Conservation (phyloP, 1,139 yeast genomes). For the Lodderomyces margitis region DNA sequence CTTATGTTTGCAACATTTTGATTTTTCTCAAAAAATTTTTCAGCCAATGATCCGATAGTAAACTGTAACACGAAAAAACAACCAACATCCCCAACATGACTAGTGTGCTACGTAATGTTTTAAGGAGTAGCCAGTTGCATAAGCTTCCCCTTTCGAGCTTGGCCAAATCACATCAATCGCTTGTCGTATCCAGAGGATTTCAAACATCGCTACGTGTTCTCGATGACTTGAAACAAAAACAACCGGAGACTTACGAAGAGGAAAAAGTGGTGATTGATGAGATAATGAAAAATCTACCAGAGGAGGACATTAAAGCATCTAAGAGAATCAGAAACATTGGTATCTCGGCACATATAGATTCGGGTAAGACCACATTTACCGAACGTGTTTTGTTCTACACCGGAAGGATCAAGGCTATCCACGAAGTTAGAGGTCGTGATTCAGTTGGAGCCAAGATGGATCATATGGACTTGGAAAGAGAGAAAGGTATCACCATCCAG, state of each 20-base stretch:
- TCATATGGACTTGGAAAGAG: constrained; percentile 90
- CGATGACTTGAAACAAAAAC: constrained; percentile 8
- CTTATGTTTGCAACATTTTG: not conserved
- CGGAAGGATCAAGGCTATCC: constrained; percentile 96
- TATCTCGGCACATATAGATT: constrained; percentile 88
- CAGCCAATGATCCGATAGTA: constrained; percentile 3
- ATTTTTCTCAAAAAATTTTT: constrained; percentile 3
- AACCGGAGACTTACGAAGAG: constrained; percentile 56
- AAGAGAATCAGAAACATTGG: constrained; percentile 85
- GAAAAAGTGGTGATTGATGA: constrained; percentile 67
- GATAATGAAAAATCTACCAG: constrained; percentile 49
- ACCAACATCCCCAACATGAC: constrained; percentile 9
- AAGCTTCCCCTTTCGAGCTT: constrained; percentile 1
- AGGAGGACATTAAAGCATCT: constrained; percentile 59
- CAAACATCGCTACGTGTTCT: constrained; percentile 11
- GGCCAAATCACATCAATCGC: not conserved
- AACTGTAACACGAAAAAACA: not conserved
- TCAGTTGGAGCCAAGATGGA: constrained; percentile 98
- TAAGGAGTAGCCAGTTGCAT: constrained; percentile 5
- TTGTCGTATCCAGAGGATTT: constrained; percentile 5
- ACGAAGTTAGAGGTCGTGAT: constrained; percentile 97
- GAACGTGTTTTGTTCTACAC: constrained; percentile 96
- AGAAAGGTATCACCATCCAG: constrained; percentile 95
- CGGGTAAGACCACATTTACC: constrained; percentile 88
- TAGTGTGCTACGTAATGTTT: constrained; percentile 17